Base-by-base conservation (phyloP, 257 asterid genomes). In the Thymus mandschuricus region DNA sequence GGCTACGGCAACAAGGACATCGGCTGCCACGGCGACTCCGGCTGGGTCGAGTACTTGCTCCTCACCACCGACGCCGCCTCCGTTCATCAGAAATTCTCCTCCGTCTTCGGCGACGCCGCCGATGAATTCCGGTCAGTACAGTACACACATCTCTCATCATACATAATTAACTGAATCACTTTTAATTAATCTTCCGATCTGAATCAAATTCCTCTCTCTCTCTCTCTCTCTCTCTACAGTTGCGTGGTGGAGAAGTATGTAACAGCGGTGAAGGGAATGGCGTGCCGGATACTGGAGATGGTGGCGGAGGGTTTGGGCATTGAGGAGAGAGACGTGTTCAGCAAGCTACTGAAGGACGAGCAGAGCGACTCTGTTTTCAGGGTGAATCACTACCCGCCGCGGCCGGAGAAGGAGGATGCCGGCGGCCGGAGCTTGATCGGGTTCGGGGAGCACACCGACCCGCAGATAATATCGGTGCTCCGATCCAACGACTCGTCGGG, bases 361-460 rank as follows among this genome's bases (percentile, higher is more conserved):
- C 69, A 82, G 75, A 86, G 92, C 5, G 92, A 86, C 85, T 86
- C 92, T 64, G 79, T 82, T 75, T 86, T 84, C 81, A 50, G 92
- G 75, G 33, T 86, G 48, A 86, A 92, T 68, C 90, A 88, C 60
- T 92, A 92, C 68, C 96, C 97, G 4, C 86, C 92, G 10, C 79
- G 83, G 79, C 81, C 86, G 2, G 86, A 85, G 8, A 30, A 21
- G 21, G 21, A 21, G 21, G 21, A 10, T 35, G 12, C 79, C 62
- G 71, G 41, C 57, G 81, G 68, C 35, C 50, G 61, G 70, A 70
- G 81, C 70, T 5, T 83, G 66, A 86, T 86, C 49, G 97, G 96
- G 5, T 91, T 91, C 51, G 95, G 96, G 9, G 96, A 81, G 33
- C 97, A 91, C 29, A 91, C 96, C 0, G 96, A 91, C 82, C 97